A percentile compares a stretch with the other conserved stretches of the same genome.
Conservation (phyloP, 371 early-diverging fungal genomes). For the Amoeboaphelidium occidentale region DNA sequence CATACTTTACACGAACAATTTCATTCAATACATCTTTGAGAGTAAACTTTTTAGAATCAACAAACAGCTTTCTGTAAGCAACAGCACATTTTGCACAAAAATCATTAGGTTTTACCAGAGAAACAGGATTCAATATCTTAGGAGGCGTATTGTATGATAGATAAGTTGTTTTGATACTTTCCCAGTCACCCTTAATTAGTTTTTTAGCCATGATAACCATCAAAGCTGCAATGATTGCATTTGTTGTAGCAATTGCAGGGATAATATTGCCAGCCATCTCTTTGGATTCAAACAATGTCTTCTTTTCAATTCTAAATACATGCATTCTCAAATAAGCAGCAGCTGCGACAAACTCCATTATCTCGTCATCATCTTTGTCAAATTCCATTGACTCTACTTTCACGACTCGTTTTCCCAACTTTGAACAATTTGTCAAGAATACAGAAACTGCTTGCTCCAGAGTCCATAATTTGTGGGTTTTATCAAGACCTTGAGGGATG, state of each 20-base stretch:
- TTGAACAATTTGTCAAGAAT: background rate
- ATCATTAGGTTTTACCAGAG: background rate
- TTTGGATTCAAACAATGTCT: constrained; percentile 27
- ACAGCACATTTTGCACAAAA: background rate
- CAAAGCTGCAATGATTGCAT: constrained; percentile 92
- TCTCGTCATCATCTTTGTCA: constrained; percentile 81
- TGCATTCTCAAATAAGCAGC: constrained; percentile 63
- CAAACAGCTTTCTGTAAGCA: background rate
- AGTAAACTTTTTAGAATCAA: background rate
- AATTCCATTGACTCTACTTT: constrained; percentile 18
- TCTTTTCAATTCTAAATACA: constrained; percentile 55
- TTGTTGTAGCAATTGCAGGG: constrained; percentile 99
- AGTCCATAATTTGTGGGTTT: constrained; percentile 43
- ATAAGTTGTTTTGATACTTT: constrained; percentile 17
- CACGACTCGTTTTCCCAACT: background rate
- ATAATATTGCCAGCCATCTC: constrained; percentile 99
- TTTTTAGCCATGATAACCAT: constrained; percentile 65
- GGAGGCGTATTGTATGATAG: background rate
- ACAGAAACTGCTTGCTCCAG: constrained; percentile 15
- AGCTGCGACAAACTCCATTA: constrained; percentile 73
- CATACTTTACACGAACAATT: background rate
- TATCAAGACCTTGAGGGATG: constrained; percentile 7
- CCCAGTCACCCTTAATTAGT: constrained; percentile 19
- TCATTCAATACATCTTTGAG: background rate
- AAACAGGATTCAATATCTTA: background rate